Base-by-base conservation (phyloP, 2,329 filamentous ascomycete genomes). In the Aureobasidium sp. region DNA sequence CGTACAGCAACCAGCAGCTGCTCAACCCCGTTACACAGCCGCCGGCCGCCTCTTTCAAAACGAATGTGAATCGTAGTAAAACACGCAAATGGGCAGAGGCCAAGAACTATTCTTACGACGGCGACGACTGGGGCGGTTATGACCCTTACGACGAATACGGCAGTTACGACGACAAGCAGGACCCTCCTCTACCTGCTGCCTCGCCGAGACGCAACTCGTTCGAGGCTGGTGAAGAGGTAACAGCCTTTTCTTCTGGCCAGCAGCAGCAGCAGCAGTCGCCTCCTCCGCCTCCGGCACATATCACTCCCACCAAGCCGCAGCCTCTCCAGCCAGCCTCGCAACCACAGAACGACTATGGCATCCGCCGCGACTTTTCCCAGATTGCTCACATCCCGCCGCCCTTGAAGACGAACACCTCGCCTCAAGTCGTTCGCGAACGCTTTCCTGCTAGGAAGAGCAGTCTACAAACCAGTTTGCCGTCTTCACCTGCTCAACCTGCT, bases 41-140 rank as follows among this genome's bases (percentile, higher is more conserved):
- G 41, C 78, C 79, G 59, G 76, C 79, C 30, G 74, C 82, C 32
- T 83, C 81, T 30, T 96, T 92, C 76, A 88, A 89, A 72, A 85
- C 91, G 57, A 95, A 96, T 73, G 86, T 97, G 53, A 93, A 90
- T 75, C 86, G 93, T 64, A 83, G 86, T 61, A 96, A 96, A 77
- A 97, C 92, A 61, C 89, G 87, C 76, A 96, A 96, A 83, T 97
- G 93, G 93, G 88, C 93, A 41, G 88, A 96, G 69, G 93, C 93
- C 39, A 93, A 92, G 74, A 81, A 85, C 63, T 86, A 89, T 68
- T 89, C 85, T 71, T 97, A 97, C 71, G 92, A 93, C 69, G 93
- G 92, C 65, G 91, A 95, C 69, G 93, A 96, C 70, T 97, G 93
- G 92, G 93, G 91, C 39, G 88, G 84, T 47, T 78, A 77, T 65